Evolutionary conservation across 2,329 filamentous ascomycete genomes (phyloP).

Genomic region (Juglanconis sp.): DNA sequence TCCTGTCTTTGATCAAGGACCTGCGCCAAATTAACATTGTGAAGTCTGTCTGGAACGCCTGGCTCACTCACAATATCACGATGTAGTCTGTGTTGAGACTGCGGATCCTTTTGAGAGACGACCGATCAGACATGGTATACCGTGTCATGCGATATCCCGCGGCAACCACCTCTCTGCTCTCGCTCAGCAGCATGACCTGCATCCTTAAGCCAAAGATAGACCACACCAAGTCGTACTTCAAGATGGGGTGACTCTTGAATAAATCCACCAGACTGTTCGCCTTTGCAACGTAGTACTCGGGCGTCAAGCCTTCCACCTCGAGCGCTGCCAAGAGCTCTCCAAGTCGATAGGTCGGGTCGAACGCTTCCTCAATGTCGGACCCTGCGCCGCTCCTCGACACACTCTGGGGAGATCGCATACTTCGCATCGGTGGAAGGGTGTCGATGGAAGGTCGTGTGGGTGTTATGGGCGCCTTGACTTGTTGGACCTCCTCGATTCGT

Average conservation of each 20-base stretch:
- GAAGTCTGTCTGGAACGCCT: too few relatives aligned
- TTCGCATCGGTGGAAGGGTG: conserved; percentile 41
- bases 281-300: conserved; percentile 92
- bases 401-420: conserved; percentile 56
- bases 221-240: conserved; percentile 97
- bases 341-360: conserved; percentile 86
- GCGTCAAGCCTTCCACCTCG: conserved; percentile 80
- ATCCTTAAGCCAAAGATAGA: conserved; percentile 89
- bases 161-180: conserved; percentile 92
- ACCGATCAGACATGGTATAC: conserved; percentile 89
- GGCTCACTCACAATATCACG: conserved; percentile 62
- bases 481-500: conserved; percentile 59
- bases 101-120: conserved; percentile 84
- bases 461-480: conserved; percentile 46
- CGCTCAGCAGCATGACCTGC: conserved; percentile 93
- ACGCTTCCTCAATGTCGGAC: conserved; percentile 63
- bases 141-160: conserved; percentile 90
- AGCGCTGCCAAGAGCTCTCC: conserved; percentile 87
- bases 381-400: conserved; percentile 52
- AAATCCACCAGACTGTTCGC: conserved; percentile 92
- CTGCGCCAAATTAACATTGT: conserved; percentile 29
- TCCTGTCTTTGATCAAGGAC: conserved; percentile 91
- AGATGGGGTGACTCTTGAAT: conserved; percentile 87
- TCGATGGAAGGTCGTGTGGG: conserved; percentile 53
- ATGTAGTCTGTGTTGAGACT: conserved; percentile 87